Base-by-base conservation (phyloP, 2,329 filamentous ascomycete genomes). In the Nigrograna mackinnonii region DNA sequence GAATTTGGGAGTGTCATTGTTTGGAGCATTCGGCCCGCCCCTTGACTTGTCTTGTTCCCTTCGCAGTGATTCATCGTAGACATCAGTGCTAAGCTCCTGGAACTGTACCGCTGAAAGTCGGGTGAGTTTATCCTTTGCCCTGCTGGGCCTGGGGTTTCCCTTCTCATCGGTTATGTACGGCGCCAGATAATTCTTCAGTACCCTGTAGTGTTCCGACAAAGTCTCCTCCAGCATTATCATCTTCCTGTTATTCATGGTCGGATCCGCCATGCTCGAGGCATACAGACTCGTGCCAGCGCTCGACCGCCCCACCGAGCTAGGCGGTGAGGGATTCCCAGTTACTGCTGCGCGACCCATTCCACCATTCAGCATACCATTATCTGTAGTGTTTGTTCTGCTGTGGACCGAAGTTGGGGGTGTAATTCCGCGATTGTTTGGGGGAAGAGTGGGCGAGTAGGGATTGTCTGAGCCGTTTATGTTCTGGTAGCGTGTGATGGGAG, bases 51-150 rank as follows among this genome's bases (percentile, higher is more conserved):
- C 78, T 52, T 87, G 82, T 69, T 97, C 91, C 51, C 94, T 84
- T 46, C 94, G 86, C 55, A 95, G 79, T 52, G 97, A 78, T 72
- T 99, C 94, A 70, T 99, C 94, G 71, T 88, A 97, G 30, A 99
- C 92, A 72, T 99, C 94, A 44, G 92, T 97, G 71, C 91, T 96
- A 49, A 99, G 80, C 73, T 99, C 94, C 70, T 95, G 90, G 69
- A 99, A 97, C 69, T 99, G 94, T 20, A 95, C 89, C 1, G 87
- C 78, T 1, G 91, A 96, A 38, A 99, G 79, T 45, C 92, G 84
- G 46, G 96, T 79, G 43, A 97, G 79, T 77, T 99, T 99, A 71
- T 97, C 94, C 61, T 91, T 86, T 42, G 94, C 94, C 70, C 91
- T 87, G 71, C 95, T 96, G 20, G 89, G 85, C 38, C 85, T 86